These are phyloP conservation scores for Trametes meyenii DNA, from an alignment of 768 basidiomycete species.

Conservation along the genomic window DNA sequence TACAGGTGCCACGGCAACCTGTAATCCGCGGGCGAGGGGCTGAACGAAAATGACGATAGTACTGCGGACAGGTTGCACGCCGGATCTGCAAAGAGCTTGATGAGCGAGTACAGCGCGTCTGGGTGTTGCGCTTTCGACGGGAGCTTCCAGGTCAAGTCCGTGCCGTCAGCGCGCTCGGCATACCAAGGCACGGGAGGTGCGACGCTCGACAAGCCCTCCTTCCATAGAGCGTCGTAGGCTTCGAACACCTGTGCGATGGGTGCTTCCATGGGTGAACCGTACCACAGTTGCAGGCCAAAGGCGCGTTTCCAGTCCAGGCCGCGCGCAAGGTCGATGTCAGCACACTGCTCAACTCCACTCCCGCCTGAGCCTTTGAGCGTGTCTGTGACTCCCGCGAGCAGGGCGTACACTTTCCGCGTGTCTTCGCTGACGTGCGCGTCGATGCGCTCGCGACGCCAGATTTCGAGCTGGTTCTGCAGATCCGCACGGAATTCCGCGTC, in stretches of 20 bases:
- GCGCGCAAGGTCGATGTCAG: slow-evolving; percentile 63
- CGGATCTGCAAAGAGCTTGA: slow-evolving; percentile 77
- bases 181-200: slow-evolving; percentile 66
- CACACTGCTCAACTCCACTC: slow-evolving; percentile 52
- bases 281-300: slow-evolving; percentile 93
- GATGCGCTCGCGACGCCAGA: slow-evolving; percentile 81
- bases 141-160: slow-evolving; percentile 44
- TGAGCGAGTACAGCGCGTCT: slow-evolving; percentile 82
- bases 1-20: slow-evolving; percentile 93
- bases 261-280: slow-evolving; percentile 68
- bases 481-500: slow-evolving; percentile 75
- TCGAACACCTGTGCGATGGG: slow-evolving; percentile 70
- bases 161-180: slow-evolving; percentile 35
- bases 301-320: slow-evolving; percentile 94
- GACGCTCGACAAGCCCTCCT: slow-evolving; percentile 42
- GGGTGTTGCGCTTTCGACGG: slow-evolving; percentile 45
- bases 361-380: slow-evolving; percentile 57
- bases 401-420: slow-evolving; percentile 79
- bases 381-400: slow-evolving; percentile 78
- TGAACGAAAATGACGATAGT: slow-evolving; percentile 74
- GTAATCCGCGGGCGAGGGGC: slow-evolving; percentile 75
- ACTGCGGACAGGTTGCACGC: slow-evolving; percentile 68
- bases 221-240: slow-evolving; percentile 53
- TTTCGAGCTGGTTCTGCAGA: slow-evolving; percentile 69
- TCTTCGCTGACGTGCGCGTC: slow-evolving; percentile 67